phyloP scores from a whole-genome alignment of 2,329 filamentous ascomycete genomes.

The Chrysosporium keratinophilum region DNA sequence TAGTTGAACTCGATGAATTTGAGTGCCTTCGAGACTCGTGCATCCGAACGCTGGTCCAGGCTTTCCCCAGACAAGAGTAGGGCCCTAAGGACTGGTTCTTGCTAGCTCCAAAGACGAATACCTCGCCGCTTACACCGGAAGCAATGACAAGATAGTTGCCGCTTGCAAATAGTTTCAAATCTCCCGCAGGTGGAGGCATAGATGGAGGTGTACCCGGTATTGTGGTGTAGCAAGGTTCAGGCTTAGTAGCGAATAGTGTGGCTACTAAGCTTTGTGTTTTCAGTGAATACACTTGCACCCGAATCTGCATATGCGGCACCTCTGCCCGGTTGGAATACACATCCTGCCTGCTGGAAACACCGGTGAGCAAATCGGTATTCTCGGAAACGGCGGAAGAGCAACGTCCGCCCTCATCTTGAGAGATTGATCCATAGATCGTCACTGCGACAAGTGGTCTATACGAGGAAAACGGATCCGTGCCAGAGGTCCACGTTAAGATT shows the following conservation, averaged over 20 bases:
- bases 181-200: conserved; percentile 59
- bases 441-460: conserved; percentile 67
- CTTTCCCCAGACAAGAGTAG: conserved; percentile 68
- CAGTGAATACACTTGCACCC: conserved; percentile 80
- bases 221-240: conserved; percentile 47
- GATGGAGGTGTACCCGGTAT: conserved; percentile 53
- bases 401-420: conserved; percentile 38
- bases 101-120: conserved; percentile 58
- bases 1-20: conserved; percentile 37
- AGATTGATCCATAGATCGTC: conserved; percentile 59
- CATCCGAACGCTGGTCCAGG: conserved; percentile 77
- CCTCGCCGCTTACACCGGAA: conserved; percentile 76
- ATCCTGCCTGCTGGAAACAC: conserved; percentile 21
- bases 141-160: conserved; percentile 61
- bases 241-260: conserved; percentile 63
- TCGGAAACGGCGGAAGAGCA: conserved; percentile 29
- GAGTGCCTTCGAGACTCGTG: conserved; percentile 36
- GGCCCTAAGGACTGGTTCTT: conserved; percentile 17
- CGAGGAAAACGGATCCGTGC: conserved; percentile 43
- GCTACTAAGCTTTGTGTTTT: conserved; percentile 60
- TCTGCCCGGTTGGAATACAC: conserved; percentile 24
- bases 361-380: conserved; percentile 26
- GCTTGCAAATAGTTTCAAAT: conserved; percentile 63
- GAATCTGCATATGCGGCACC: conserved; percentile 58
- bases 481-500: conserved; percentile 59